Base-by-base conservation (phyloP, 495 filamentous ascomycete species). In the Usnea hakonensis region DNA sequence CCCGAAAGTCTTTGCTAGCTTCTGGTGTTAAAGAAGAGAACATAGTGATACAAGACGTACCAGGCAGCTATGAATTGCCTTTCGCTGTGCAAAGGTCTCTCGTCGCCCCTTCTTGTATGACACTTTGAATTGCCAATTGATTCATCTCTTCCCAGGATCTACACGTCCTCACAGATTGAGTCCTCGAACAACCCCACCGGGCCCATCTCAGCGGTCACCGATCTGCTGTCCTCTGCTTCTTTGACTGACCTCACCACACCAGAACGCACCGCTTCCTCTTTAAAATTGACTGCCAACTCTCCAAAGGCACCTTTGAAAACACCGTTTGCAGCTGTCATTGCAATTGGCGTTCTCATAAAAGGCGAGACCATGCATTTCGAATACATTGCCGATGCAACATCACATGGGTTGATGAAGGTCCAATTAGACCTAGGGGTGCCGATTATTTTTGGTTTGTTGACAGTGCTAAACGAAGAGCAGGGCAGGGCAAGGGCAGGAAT, bases 361-460 rank as follows among this genome's bases (percentile, higher is more conserved):
- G 94, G 94, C 66, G 89, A 95, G 71, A 98, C 94, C 21, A 96
- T 95, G 89, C 94, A 98, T 72, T 97, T 97, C 68, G 92, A 98
- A 74, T 96, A 97, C 73, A 97, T 97, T 63, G 80, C 92, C n/a
- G 91, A 95, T 64, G 86, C 89, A 41, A 90, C 93, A 26, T 88
- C 85, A 23, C 88, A 94, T 44, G 94, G 91, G 13, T 78, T 98
- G 65, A 98, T 98, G 94, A 87, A 89, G 58, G 86, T 98, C 58
- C 90, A 94, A 67, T 76, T 97, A 33, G 93, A 97, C 72, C 83
- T 84, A 17, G 90, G 89, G 19, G 81, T 93, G 35, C 94, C 94
- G 26, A 87, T 98, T 54, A 83, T 97, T 48, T 96, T 98, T 73
- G 94, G 94, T 2, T 78, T 98, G 62, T 78, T 98, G 70, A 98